These are phyloP conservation scores for Bipolaris cookei DNA, from an alignment of 2,329 filamentous ascomycete species.

Conservation along the genomic window DNA sequence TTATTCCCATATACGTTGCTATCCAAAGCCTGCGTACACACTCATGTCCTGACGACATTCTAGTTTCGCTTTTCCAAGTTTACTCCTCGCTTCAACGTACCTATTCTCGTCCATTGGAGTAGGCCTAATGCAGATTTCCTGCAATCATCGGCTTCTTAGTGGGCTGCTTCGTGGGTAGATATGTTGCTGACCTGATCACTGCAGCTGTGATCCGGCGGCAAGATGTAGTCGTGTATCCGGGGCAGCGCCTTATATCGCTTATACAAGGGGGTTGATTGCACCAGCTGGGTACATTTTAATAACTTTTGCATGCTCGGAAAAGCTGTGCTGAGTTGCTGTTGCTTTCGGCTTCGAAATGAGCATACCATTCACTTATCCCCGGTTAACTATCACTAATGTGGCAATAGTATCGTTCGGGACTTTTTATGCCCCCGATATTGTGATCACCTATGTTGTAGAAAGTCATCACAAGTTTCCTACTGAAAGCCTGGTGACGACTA, in stretches of 20 bases:
- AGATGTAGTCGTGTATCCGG: constrained; percentile 8
- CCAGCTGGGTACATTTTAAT: constrained; percentile 10
- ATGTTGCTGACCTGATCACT: constrained; percentile 15
- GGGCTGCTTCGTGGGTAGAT: constrained; percentile 15
- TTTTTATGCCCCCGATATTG: constrained; percentile 13
- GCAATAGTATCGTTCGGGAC: constrained; percentile 14
- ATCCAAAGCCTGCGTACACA: neutral
- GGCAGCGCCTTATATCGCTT: constrained; percentile 13
- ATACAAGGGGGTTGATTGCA: constrained; percentile 8
- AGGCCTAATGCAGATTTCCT: constrained; percentile 15
- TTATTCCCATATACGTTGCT: constrained; percentile 12
- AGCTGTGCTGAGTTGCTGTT: constrained; percentile 15
- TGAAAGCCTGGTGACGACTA: constrained; percentile 13
- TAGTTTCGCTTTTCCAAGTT: constrained; percentile 17
- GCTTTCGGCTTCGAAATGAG: constrained; percentile 16
- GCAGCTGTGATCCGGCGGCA: constrained; percentile 13
- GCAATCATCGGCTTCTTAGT: constrained; percentile 14
- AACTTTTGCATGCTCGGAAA: constrained; percentile 13
- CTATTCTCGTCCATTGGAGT: constrained; percentile 11
- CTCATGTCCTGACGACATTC: neutral
- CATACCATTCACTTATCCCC: neutral
- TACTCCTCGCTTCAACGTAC: constrained; percentile 15
- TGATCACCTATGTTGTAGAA: constrained; percentile 15
- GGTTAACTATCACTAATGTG: neutral
- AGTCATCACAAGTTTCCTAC: neutral